Evolutionary conservation across 495 filamentous ascomycete genomes (phyloP).

Genomic region (Penicillium turbatum): DNA sequence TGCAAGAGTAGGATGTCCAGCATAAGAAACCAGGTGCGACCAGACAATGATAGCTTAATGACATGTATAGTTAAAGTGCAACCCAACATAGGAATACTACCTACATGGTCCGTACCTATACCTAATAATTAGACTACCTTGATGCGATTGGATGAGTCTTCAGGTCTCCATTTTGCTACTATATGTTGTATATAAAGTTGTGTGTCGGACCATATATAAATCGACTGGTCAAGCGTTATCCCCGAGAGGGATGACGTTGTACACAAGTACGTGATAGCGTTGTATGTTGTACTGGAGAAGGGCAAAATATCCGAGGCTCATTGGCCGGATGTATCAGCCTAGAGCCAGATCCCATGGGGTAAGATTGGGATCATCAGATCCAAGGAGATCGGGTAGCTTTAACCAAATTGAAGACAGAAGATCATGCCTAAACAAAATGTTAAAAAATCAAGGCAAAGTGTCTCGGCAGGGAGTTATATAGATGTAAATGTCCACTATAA

Average conservation of each 20-base stretch:
- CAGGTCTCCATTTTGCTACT: no score
- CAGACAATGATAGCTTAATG: no score
- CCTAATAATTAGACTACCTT: no score
- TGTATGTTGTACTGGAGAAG: no score
- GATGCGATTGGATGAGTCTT: no score
- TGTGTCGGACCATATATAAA: background rate
- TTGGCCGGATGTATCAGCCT: constrained; percentile 1
- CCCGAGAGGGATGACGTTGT: background rate
- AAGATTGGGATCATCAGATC: constrained; percentile 9
- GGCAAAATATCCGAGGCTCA: background rate
- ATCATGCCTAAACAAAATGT: background rate
- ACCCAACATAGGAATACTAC: background rate
- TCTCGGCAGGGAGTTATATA: no score
- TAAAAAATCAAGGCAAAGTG: background rate
- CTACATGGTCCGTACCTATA: no score
- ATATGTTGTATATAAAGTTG: no score
- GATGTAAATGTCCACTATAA: no score
- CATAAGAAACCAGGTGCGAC: no score
- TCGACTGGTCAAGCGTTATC: background rate
- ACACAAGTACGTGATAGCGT: background rate
- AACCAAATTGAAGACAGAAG: background rate
- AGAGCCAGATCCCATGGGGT: background rate
- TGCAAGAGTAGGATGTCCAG: no score
- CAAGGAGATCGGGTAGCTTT: constrained; percentile 10
- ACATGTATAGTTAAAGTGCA: background rate